Evolutionary conservation across 2,329 filamentous ascomycete genomes (phyloP).

Genomic region (Calonectria crousiana): DNA sequence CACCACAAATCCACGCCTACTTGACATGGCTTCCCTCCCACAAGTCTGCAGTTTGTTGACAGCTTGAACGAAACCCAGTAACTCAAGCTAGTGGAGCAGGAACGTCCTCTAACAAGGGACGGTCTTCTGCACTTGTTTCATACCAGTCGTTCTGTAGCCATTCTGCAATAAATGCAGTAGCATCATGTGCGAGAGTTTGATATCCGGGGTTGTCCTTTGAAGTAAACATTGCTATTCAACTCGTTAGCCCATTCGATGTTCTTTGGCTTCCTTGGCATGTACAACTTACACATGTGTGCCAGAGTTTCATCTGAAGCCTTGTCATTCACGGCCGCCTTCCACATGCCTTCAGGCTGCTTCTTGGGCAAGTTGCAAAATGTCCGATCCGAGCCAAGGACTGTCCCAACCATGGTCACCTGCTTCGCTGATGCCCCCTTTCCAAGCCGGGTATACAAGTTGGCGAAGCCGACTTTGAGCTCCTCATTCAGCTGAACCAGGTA

Average conservation of each 20-base stretch:
- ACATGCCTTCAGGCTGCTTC: conserved; percentile 65
- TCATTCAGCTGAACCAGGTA: conserved; percentile 73
- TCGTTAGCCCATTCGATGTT: conserved; percentile 21
- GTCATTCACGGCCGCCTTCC: conserved; percentile 82
- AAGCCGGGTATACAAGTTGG: conserved; percentile 88
- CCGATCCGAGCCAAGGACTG: conserved; percentile 75
- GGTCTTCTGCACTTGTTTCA: conserved; percentile 60
- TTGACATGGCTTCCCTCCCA: background rate
- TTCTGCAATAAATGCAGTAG: conserved; percentile 72
- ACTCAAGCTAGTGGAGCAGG: conserved; percentile 5
- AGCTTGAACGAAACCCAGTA: background rate
- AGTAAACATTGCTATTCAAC: conserved; percentile 75
- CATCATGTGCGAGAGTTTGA: conserved; percentile 72
- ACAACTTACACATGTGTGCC: conserved; percentile 78
- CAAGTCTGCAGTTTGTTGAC: background rate
- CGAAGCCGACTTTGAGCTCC: conserved; percentile 80
- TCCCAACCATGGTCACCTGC: conserved; percentile 65
- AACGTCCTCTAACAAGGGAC: conserved; percentile 39
- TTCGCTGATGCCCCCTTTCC: conserved; percentile 74
- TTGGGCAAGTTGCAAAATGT: conserved; percentile 91
- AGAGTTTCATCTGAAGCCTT: conserved; percentile 81
- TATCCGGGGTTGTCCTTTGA: conserved; percentile 80
- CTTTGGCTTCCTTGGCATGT: background rate
- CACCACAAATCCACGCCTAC: background rate
- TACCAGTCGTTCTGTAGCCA: conserved; percentile 80